A percentile compares a stretch with the other conserved stretches of the same genome.
These are phyloP conservation scores for Bocquillonia castaneifolia DNA, from an alignment of 441 rosid genomes.

Conservation along the genomic window DNA sequence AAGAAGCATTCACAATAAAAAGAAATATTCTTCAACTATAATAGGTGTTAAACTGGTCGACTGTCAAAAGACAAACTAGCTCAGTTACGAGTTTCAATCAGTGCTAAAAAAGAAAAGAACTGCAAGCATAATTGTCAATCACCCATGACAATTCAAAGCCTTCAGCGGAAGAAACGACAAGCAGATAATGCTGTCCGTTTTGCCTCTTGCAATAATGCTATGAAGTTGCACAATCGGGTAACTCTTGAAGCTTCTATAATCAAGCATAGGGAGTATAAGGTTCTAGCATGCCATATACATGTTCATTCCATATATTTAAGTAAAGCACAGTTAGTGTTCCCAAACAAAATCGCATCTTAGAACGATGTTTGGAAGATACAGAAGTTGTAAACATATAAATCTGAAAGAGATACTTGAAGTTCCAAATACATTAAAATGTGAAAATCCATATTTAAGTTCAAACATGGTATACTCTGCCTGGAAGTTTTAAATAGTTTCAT, in stretches of 20 bases:
- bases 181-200: too few species aligned
- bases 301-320: not conserved
- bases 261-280: not conserved
- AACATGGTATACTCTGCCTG: not conserved
- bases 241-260: not conserved
- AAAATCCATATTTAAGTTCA: not conserved
- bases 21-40: not conserved
- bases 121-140: not conserved
- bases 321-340: not conserved
- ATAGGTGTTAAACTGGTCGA: not conserved
- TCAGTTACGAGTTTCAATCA: not conserved
- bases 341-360: not conserved
- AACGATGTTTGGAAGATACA: not conserved
- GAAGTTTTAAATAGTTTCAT: not conserved
- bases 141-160: not conserved
- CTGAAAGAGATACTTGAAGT: not conserved
- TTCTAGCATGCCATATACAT: too few species aligned
- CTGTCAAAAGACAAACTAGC: not conserved
- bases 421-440: not conserved
- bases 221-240: not conserved
- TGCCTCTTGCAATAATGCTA: not conserved
- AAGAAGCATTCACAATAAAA: conserved; percentile 4
- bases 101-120: not conserved
- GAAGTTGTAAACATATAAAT: not conserved
- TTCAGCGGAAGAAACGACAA: not conserved